A percentile compares a stretch with the other conserved stretches of the same genome.
Conservation (phyloP, 306 rosid genomes). For the Cotoneaster glaucophyllus region DNA sequence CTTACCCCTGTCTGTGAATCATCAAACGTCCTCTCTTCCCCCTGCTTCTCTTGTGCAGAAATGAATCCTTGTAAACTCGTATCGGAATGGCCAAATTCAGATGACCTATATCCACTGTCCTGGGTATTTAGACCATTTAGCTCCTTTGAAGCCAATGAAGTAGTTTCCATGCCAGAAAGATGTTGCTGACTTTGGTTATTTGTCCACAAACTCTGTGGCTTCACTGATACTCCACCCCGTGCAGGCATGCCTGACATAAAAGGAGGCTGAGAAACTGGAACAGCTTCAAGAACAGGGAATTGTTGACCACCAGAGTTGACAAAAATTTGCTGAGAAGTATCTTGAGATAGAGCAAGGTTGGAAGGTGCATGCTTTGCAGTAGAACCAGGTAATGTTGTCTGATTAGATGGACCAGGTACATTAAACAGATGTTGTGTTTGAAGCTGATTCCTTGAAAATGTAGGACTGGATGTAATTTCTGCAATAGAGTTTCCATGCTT, state of each 20-base stretch:
- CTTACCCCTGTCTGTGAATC: constrained; percentile 19
- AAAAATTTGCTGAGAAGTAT: constrained; percentile 19
- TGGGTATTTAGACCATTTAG: constrained; percentile 22
- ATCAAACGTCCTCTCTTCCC: constrained; percentile 13
- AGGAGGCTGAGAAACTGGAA: constrained; percentile 21
- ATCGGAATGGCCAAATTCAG: constrained; percentile 13
- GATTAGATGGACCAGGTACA: constrained; percentile 23
- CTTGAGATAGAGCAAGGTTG: constrained; percentile 25
- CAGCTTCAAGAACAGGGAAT: constrained; percentile 36
- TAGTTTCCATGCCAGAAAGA: constrained; percentile 22
- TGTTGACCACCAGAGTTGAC: constrained; percentile 23
- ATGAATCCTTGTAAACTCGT: constrained; percentile 26
- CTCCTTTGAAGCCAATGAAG: constrained; percentile 16
- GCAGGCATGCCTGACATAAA: constrained; percentile 21
- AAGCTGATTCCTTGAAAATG: constrained; percentile 30
- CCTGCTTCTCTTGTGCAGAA: constrained; percentile 15
- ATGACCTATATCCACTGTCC: constrained; percentile 19
- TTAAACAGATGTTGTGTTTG: constrained; percentile 24
- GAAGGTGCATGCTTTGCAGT: constrained; percentile 24
- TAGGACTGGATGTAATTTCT: constrained; percentile 30
- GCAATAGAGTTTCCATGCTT: constrained; percentile 22
- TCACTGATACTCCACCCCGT: constrained; percentile 24
- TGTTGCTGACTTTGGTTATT: constrained; percentile 24
- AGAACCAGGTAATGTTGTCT: constrained; percentile 21
- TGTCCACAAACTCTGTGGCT: constrained; percentile 25